Percentiles rank a stretch among this genome's conserved stretches.
Conservation (phyloP, 257 asterid species). For the Solanum phureja region DNA sequence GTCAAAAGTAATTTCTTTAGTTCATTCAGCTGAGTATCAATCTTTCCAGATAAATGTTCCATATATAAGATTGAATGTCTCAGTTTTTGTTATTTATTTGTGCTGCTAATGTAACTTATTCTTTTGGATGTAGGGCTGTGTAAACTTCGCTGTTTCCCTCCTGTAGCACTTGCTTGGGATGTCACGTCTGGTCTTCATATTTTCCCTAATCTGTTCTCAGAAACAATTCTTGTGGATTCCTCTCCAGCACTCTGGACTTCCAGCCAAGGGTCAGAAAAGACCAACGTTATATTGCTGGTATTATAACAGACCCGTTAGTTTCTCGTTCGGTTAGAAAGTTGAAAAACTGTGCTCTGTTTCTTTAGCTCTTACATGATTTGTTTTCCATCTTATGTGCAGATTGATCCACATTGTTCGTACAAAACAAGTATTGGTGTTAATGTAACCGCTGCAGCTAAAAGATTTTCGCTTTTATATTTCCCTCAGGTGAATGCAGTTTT, state of each 20-base stretch:
- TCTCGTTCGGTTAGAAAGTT: not conserved
- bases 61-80: not conserved
- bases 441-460: conserved; percentile 56
- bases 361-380: not conserved
- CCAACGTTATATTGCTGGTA: conserved; percentile 73
- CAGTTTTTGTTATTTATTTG: not conserved
- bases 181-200: conserved; percentile 82
- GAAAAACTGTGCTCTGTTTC: not conserved
- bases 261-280: conserved; percentile 56
- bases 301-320: not conserved
- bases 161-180: conserved; percentile 98
- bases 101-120: conserved; percentile 14
- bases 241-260: conserved; percentile 85
- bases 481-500: conserved; percentile 45
- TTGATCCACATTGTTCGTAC: conserved; percentile 99
- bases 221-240: conserved; percentile 85
- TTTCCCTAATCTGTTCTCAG: conserved; percentile 76
- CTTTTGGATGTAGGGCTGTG: conserved; percentile 61
- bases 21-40: not conserved
- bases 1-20: not conserved
- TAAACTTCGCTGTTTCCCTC: conserved; percentile 91
- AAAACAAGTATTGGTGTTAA: conserved; percentile 49
- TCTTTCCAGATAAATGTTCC: not conserved
- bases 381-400: conserved; percentile 36
- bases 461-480: conserved; percentile 81